phyloP scores from a whole-genome alignment of 2,329 filamentous ascomycete genomes.

The Diaporthe vexans region DNA sequence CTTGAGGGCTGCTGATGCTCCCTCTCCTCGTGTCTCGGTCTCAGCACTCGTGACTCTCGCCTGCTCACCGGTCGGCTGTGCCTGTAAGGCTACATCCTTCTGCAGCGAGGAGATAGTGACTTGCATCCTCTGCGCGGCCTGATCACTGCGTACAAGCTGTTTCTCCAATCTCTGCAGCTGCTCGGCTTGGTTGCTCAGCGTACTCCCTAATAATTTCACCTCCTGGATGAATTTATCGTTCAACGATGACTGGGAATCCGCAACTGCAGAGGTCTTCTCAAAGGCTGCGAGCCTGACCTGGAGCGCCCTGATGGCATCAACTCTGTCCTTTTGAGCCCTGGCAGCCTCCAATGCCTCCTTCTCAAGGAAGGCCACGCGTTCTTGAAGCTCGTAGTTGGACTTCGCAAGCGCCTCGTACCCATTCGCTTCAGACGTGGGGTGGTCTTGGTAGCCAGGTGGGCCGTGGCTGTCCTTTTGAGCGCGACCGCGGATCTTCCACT shows the following conservation, averaged over 20 bases:
- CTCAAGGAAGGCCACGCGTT: neutral
- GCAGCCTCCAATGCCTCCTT: neutral
- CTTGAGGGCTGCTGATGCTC: neutral
- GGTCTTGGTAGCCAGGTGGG: neutral
- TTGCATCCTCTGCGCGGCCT: neutral
- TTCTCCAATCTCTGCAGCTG: neutral
- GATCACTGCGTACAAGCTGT: neutral
- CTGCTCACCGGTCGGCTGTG: too few species aligned
- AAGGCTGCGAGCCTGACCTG: conserved; percentile 9
- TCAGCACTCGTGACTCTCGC: too few species aligned
- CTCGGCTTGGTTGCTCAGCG: neutral
- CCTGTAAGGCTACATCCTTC: neutral
- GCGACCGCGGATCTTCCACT: neutral
- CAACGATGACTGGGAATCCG: neutral
- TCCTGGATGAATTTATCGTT: neutral
- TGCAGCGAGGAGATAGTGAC: conserved; percentile 7
- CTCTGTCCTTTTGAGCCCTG: neutral
- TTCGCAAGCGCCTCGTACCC: neutral
- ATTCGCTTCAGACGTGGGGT: neutral
- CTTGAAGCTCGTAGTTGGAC: neutral
- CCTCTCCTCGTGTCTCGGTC: too few species aligned
- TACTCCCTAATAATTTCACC: neutral
- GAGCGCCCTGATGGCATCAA: neutral
- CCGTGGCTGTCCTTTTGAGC: neutral
- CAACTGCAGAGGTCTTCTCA: neutral